A percentile compares a stretch with the other conserved stretches of the same genome.
These are phyloP conservation scores for Liriodendron chinense DNA, from an alignment of 164 flowering plant species.

Conservation along the genomic window DNA sequence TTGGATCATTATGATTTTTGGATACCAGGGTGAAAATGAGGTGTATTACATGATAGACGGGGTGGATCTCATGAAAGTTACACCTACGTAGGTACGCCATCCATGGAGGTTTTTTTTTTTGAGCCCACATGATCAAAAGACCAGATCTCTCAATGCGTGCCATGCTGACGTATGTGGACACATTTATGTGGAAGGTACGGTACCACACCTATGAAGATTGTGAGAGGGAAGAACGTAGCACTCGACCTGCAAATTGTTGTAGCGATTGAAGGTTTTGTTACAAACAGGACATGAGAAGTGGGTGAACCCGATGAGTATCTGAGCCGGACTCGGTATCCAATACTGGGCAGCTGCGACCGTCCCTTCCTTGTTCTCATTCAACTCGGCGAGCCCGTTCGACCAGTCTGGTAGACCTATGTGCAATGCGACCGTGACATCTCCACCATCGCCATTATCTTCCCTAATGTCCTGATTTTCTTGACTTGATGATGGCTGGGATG, in stretches of 20 bases:
- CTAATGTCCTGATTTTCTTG: conserved; percentile 7
- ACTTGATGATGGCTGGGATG: neutral
- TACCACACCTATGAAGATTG: neutral
- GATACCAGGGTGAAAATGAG: too few relatives aligned
- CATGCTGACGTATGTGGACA: too few relatives aligned
- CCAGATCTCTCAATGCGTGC: too few relatives aligned
- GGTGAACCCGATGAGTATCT: conserved; percentile 64
- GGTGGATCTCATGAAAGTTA: too few relatives aligned
- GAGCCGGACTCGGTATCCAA: conserved; percentile 74
- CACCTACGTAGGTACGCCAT: too few relatives aligned
- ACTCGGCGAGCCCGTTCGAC: neutral
- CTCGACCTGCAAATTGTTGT: conserved; percentile 79
- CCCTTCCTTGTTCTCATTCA: conserved; percentile 1
- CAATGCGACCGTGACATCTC: conserved; percentile 44
- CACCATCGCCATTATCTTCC: conserved; percentile 15
- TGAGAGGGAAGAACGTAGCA: neutral
- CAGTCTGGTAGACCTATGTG: conserved; percentile 51
- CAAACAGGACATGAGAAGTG: conserved; percentile 71
- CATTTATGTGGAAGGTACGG: neutral
- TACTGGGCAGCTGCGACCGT: conserved; percentile 22
- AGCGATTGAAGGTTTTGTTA: conserved; percentile 71
- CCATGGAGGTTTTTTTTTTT: too few relatives aligned
- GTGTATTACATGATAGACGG: too few relatives aligned
- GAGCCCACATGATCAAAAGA: too few relatives aligned
- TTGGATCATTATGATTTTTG: too few relatives aligned